These are phyloP conservation scores for Xerocomellus chrysenteron DNA, from an alignment of 768 basidiomycete species.

Conservation along the genomic window DNA sequence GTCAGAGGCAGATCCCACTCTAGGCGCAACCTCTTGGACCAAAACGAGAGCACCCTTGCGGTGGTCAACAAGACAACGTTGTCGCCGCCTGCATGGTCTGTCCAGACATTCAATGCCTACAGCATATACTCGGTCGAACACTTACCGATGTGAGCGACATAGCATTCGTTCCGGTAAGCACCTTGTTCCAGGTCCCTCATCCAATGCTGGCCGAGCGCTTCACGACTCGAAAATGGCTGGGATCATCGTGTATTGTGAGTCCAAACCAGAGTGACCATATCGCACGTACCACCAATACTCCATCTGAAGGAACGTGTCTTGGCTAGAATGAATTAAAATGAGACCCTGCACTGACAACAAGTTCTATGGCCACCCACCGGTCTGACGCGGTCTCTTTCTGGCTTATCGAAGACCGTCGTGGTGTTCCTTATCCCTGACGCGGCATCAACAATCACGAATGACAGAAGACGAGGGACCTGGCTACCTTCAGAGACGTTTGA, in stretches of 20 bases:
- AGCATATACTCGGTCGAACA: not conserved
- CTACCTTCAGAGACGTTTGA: slow-evolving; percentile 91
- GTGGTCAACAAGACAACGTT: slow-evolving; percentile 79
- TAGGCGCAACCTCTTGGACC: slow-evolving; percentile 78
- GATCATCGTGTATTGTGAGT: not conserved
- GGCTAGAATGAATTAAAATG: slow-evolving; percentile 48
- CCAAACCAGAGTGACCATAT: not conserved
- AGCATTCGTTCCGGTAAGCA: slow-evolving; percentile 75
- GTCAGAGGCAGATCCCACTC: slow-evolving; percentile 92
- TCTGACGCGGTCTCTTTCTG: slow-evolving; percentile 83
- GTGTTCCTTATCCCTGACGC: slow-evolving; percentile 91
- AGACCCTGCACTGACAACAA: slow-evolving; percentile 1
- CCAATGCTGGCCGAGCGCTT: slow-evolving; percentile 95
- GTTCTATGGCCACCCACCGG: slow-evolving; percentile 46
- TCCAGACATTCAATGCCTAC: slow-evolving; percentile 10
- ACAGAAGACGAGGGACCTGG: not conserved
- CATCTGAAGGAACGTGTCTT: slow-evolving; percentile 82
- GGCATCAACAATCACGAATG: slow-evolving; percentile 5
- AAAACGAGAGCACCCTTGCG: slow-evolving; percentile 76
- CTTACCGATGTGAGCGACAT: slow-evolving; percentile 91
- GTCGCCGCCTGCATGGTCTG: slow-evolving; percentile 78
- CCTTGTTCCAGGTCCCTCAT: slow-evolving; percentile 93
- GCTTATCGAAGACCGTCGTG: slow-evolving; percentile 95
- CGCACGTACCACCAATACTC: slow-evolving; percentile 73
- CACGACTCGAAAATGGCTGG: slow-evolving; percentile 86